phyloP scores from a whole-genome alignment of 106 monocot species.

The Dendrobium chrysotoxum region DNA sequence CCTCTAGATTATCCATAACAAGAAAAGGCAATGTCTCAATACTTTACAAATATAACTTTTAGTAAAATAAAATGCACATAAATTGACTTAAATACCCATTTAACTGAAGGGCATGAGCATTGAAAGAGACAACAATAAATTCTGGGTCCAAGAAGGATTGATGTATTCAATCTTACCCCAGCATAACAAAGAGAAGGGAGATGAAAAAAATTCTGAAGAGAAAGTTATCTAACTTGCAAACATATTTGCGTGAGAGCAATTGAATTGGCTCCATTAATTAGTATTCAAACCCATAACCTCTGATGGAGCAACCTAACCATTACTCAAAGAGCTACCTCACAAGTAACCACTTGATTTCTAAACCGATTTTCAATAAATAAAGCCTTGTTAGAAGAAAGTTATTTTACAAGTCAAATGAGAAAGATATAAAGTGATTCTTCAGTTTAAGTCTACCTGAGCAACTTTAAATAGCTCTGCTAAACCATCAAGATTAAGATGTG shows the following conservation, averaged over 20 bases:
- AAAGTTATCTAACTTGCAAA: background rate
- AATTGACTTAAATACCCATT: background rate
- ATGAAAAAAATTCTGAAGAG: background rate
- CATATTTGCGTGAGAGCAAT: background rate
- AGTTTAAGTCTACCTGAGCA: constrained; percentile 50
- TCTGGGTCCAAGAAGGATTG: background rate
- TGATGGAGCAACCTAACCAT: background rate
- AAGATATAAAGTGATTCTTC: background rate
- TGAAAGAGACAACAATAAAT: background rate
- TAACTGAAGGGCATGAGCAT: background rate
- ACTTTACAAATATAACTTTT: background rate
- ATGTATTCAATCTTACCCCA: background rate
- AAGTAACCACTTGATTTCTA: background rate
- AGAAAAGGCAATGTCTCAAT: background rate
- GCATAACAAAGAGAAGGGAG: background rate
- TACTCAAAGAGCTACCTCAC: background rate
- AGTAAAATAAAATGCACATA: background rate
- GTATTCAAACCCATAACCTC: background rate
- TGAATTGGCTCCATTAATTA: background rate
- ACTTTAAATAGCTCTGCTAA: constrained; percentile 86
- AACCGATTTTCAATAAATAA: background rate
- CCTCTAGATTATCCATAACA: background rate
- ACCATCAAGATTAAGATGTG: constrained; percentile 98
- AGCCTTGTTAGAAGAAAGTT: background rate
- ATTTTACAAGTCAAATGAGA: background rate